Base-by-base conservation (phyloP, 495 filamentous ascomycete genomes). In the Aspergillus incahuasiensis region DNA sequence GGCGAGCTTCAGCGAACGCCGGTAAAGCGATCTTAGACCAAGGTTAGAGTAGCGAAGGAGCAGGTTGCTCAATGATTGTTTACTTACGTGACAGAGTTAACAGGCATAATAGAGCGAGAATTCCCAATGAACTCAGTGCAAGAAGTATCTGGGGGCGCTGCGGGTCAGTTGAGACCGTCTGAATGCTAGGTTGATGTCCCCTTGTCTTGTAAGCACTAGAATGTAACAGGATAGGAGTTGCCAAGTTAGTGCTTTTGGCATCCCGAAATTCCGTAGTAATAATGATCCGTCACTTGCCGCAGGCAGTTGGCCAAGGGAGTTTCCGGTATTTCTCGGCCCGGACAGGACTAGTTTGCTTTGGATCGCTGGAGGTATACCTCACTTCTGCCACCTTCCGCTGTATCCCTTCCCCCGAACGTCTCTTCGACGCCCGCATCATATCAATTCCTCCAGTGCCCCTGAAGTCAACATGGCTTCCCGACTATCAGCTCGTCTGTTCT, bases 1-100 rank as follows among this genome's bases (percentile, higher is more conserved):
- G 15, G 94, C 81, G 55, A 95, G 83, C 80, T 96, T 97, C 64
- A 97, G 74, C 18, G 88, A 90, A 55, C 91, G 90, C 58, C 94
- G 86, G 72, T 99, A 97, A 41, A 99, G 86, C 32, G 89, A 91
- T 56, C 95, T 97, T 38, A 28, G 12, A 13, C 44, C 9, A 34
- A 19, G 25, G 55, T 67, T 52, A 71, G 61, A 34, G 41, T 24
- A n/a, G 20, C 16, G 11, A 20, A 1, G 38, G 46, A 13, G n/a
- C n/a, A n/a, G n/a, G 7, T n/a, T 47, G 30, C 30, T 25, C 24
- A 5, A 22, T 35, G 30, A 25, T 8, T 15, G 18, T 12, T 3
- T 25, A 71, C 72, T 62, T 69, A 78, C 75, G 62, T 60, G 47
- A 62, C 71, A 52, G 70, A 47, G 52, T 65, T 69, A 60, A 65